phyloP scores from a whole-genome alignment of 345 rosid species.

The Erucastrum elatum region DNA sequence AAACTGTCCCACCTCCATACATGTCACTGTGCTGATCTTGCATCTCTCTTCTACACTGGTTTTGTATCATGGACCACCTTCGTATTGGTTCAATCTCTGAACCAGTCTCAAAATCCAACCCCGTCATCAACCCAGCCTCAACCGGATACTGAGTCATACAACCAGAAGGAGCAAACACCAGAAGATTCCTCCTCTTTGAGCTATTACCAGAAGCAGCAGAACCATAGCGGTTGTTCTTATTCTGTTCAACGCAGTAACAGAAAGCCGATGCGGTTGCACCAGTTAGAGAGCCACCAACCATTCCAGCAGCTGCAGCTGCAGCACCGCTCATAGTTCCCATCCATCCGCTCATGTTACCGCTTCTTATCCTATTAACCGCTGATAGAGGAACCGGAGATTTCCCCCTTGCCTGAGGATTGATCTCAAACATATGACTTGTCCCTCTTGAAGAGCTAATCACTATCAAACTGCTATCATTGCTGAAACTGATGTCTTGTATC shows the following conservation, averaged over 20 bases:
- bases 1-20: constrained; percentile 74
- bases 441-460: constrained; percentile 94
- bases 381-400: constrained; percentile 59
- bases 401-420: constrained; percentile 57
- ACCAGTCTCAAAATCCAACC: constrained; percentile 50
- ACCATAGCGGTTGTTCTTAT: constrained; percentile 29
- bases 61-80: constrained; percentile 86
- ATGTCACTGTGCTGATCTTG: constrained; percentile 70
- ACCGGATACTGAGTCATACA: constrained; percentile 65
- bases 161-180: constrained; percentile 85
- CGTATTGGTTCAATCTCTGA: constrained; percentile 64
- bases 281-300: constrained; percentile 50
- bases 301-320: constrained; percentile 89
- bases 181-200: constrained; percentile 56
- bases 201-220: constrained; percentile 33
- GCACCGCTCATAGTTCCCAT: constrained; percentile 72
- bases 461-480: constrained; percentile 81
- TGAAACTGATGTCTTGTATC: constrained; percentile 90
- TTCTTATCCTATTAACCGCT: constrained; percentile 79
- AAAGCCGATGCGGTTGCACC: constrained; percentile 80
- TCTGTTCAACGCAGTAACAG: constrained; percentile 57
- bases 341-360: constrained; percentile 75
- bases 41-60: constrained; percentile 66
- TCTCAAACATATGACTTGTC: constrained; percentile 90
- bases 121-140: constrained; percentile 32